A percentile compares a stretch with the other conserved stretches of the same genome.
phyloP scores from a whole-genome alignment of 768 basidiomycete species.

The Lactarius hengduanensis region DNA sequence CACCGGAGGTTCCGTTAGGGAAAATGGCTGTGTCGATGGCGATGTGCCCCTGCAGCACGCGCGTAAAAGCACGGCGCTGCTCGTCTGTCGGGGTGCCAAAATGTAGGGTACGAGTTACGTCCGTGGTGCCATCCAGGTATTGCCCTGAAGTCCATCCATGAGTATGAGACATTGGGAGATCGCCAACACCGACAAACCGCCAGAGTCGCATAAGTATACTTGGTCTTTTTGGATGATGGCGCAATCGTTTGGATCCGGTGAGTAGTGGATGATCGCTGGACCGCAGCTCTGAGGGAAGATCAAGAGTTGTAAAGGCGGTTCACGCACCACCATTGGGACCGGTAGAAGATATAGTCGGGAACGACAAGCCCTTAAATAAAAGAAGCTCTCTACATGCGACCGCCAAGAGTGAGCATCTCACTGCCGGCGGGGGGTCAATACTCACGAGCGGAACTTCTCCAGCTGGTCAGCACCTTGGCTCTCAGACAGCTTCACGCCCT shows the following conservation, averaged over 20 bases:
- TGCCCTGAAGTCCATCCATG: conserved; percentile 51
- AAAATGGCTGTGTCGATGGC: conserved; percentile 84
- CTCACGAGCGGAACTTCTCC: conserved; percentile 79
- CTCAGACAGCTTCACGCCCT: conserved; percentile 66
- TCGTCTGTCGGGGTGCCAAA: conserved; percentile 83
- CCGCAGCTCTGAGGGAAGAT: background rate
- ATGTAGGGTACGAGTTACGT: conserved; percentile 90
- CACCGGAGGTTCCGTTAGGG: conserved; percentile 76
- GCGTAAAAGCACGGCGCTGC: conserved; percentile 85
- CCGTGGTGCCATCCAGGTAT: conserved; percentile 92
- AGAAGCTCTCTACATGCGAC: conserved; percentile 57
- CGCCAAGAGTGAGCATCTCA: background rate
- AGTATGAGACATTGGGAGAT: background rate
- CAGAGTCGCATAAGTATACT: conserved; percentile 84
- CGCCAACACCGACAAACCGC: conserved; percentile 46
- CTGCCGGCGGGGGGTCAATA: conserved; percentile 16
- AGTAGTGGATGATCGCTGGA: conserved; percentile 90
- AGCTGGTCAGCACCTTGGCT: conserved; percentile 77
- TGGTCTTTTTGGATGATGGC: conserved; percentile 74
- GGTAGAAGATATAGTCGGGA: conserved; percentile 88
- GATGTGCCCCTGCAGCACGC: conserved; percentile 90
- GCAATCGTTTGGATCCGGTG: conserved; percentile 70
- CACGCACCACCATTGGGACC: conserved; percentile 85
- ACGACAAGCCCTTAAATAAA: conserved; percentile 84
- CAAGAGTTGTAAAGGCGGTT: background rate